Evolutionary conservation across 2,329 filamentous ascomycete species (phyloP), one percentile per base, ranked within the genome.

Genomic region (Aureobasidium leucospermi): DNA sequence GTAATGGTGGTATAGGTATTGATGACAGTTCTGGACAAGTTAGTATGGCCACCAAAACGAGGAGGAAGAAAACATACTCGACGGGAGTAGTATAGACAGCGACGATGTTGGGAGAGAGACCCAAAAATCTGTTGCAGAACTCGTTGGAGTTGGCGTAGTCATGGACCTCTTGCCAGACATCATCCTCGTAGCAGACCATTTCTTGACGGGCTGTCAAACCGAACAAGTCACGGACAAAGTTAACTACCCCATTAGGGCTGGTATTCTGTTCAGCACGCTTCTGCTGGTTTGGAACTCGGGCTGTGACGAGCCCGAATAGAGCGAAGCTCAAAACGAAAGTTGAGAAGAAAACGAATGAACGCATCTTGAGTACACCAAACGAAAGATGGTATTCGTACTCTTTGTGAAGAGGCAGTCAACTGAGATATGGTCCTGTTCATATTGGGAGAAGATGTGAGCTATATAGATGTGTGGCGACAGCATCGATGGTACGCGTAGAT

Each of bases 61-160:
- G 1, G 19, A 31, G 10, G n/a, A 4, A 31, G 1, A 29, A 52
- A 45, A 63, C 67, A 60, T 63, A 70, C 70, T 63, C 66, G 15
- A 64, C 66, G 0, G 69, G 68, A 13, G 69, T 70, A 45, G 62
- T 65, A 10, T 69, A 65, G 1, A 63, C 64, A 4, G 63, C 65
- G 28, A 63, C 53, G 3, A 68, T 68, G 5, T 41, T 34, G 8
- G 62, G 52, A 19, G 56, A 19, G 15, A 55, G 13, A 15, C 38
- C 49, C 15, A 64, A 32, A 34, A 53, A 62, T 31, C 36, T 15
- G n/a, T 45, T 59, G 49, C 63, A 64, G 56, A 64, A 64, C 9
- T 32, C 42, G 11, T 53, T 41, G 5, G 60, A 58, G 31, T 67
- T 64, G 2, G 67, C 61, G 51, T 71, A 69, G 13, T 62, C 48